Evolutionary conservation across 73 alveolate species (phyloP).

Genomic region (Durusdinium trenchii): DNA sequence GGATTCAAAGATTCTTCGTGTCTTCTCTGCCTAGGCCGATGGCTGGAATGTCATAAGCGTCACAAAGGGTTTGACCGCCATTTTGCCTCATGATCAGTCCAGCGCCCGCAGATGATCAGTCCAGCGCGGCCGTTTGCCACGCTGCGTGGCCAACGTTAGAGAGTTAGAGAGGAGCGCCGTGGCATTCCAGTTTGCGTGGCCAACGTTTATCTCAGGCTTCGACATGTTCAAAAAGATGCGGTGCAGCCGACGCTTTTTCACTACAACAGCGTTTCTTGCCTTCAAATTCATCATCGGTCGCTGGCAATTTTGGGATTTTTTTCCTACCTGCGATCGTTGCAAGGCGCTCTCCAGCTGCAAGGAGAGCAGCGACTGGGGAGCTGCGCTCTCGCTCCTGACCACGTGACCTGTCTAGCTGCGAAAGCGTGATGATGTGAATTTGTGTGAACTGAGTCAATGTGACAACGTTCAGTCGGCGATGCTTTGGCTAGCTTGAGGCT

Average conservation of each 20-base stretch:
- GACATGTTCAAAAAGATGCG: not conserved
- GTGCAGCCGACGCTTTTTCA: slow-evolving; percentile 49
- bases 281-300: not conserved
- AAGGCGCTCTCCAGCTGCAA: slow-evolving; percentile 50
- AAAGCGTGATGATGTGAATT: no score
- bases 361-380: slow-evolving; percentile 13
- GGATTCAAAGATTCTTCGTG: no score
- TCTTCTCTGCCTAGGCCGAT: no score
- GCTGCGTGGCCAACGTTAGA: not conserved
- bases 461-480: no score
- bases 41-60: no score
- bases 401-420: not conserved
- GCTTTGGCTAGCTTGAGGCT: not conserved
- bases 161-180: not conserved
- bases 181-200: not conserved
- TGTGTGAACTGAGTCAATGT: no score
- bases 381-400: not conserved
- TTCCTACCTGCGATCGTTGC: not conserved
- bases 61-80: no score
- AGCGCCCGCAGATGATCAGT: no score
- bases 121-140: slow-evolving; percentile 20
- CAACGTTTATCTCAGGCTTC: not conserved
- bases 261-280: slow-evolving; percentile 25
- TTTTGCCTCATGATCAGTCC: no score
- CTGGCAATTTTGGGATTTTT: not conserved